These are phyloP conservation scores for Candida pseudoglaebosa DNA, from an alignment of 805 yeast genomes.

Conservation along the genomic window DNA sequence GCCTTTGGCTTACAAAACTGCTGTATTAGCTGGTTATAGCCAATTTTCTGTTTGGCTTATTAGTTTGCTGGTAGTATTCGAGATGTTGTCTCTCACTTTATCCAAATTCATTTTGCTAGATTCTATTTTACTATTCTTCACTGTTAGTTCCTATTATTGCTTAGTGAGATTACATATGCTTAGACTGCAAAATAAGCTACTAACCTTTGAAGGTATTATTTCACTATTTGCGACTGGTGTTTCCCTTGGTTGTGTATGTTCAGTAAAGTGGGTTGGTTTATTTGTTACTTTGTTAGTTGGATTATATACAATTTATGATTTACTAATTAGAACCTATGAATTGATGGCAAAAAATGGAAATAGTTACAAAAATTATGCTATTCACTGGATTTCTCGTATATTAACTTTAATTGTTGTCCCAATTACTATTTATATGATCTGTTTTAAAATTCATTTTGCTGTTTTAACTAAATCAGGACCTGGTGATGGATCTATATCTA, in stretches of 20 bases:
- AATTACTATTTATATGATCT: slow-evolving; percentile 56
- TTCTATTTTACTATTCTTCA: slow-evolving; percentile 85
- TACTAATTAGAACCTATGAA: slow-evolving; percentile 43
- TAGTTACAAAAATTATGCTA: slow-evolving; percentile 27
- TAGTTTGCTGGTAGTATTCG: slow-evolving; percentile 75
- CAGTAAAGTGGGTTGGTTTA: slow-evolving; percentile 83
- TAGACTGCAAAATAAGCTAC: slow-evolving; percentile 32
- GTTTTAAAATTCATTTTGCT: slow-evolving; percentile 79
- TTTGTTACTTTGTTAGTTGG: slow-evolving; percentile 63
- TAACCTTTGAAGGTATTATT: slow-evolving; percentile 37
- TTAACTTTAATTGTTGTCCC: slow-evolving; percentile 70
- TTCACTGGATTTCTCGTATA: slow-evolving; percentile 74
- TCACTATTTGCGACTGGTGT: slow-evolving; percentile 65
- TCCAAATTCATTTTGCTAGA: slow-evolving; percentile 89
- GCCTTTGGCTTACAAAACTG: slow-evolving; percentile 83
- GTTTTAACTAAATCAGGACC: slow-evolving; percentile 79
- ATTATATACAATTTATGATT: slow-evolving; percentile 51
- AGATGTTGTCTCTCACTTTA: slow-evolving; percentile 77
- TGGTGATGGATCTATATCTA: slow-evolving; percentile 88
- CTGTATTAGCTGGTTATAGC: slow-evolving; percentile 70
- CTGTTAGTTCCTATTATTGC: slow-evolving; percentile 46
- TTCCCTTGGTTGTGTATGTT: slow-evolving; percentile 77
- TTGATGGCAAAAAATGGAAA: slow-evolving; percentile 13
- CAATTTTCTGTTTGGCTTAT: slow-evolving; percentile 72
- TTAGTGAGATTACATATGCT: slow-evolving; percentile 46